phyloP scores from a whole-genome alignment of 2,329 filamentous ascomycete species.

The Penicillium sp. region DNA sequence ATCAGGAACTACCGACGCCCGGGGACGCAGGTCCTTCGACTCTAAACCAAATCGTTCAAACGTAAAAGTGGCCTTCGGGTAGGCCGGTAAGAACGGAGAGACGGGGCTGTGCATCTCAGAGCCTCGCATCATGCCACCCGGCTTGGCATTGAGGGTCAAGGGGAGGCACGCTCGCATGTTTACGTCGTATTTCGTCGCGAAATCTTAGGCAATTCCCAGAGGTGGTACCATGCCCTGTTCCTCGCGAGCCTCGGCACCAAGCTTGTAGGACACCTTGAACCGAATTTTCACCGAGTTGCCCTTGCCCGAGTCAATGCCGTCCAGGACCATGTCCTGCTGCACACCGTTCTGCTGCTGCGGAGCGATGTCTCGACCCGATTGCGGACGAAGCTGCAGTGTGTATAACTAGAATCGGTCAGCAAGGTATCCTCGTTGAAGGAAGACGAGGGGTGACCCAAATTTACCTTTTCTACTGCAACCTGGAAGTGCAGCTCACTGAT shows the following conservation, averaged over 20 bases:
- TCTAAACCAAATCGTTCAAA: neutral
- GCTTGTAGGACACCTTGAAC: conserved; percentile 79
- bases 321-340: conserved; percentile 75
- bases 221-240: conserved; percentile 84
- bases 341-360: conserved; percentile 74
- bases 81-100: neutral
- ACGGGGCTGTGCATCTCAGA: neutral
- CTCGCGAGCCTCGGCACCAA: conserved; percentile 62
- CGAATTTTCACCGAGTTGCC: conserved; percentile 83
- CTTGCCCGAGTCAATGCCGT: conserved; percentile 69
- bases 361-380: conserved; percentile 73
- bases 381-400: conserved; percentile 76
- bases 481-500: conserved; percentile 85
- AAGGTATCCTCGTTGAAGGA: neutral
- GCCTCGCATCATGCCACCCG: neutral
- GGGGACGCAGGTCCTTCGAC: neutral
- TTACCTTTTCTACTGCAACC: conserved; percentile 87
- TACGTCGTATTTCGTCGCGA: neutral
- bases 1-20: neutral
- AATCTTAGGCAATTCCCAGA: conserved; percentile 65
- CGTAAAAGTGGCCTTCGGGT: neutral
- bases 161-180: neutral
- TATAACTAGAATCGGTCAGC: conserved; percentile 9
- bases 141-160: neutral
- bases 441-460: conserved; percentile 4